A percentile compares a stretch with the other conserved stretches of the same genome.
phyloP scores from a whole-genome alignment of 257 asterid genomes.

The Lithospermum erythrorhizon region DNA sequence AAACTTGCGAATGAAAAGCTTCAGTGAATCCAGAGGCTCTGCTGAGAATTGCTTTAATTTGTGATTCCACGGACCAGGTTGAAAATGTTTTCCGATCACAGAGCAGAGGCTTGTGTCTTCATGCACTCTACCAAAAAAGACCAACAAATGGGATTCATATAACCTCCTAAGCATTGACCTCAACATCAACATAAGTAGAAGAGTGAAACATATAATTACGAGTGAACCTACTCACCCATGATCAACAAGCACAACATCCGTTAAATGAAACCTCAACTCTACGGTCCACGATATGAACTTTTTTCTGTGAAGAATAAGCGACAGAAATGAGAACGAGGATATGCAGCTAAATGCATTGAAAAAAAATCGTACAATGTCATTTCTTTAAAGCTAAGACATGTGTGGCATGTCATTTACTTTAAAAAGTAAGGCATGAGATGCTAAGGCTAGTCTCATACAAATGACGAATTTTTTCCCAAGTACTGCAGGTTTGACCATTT shows the following conservation, averaged over 20 bases:
- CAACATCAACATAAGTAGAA: neutral
- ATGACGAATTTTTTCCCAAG: too few relatives aligned
- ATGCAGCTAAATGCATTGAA: neutral
- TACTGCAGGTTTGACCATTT: too few relatives aligned
- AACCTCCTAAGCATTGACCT: neutral
- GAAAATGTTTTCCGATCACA: slow-evolving; percentile 58
- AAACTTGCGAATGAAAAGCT: slow-evolving; percentile 57
- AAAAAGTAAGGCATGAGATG: too few relatives aligned
- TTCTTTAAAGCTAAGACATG: too few relatives aligned
- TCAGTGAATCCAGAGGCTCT: slow-evolving; percentile 48
- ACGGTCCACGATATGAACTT: slow-evolving; percentile 80
- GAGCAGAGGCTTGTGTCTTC: slow-evolving; percentile 46
- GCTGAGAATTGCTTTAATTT: slow-evolving; percentile 55
- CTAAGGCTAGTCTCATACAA: too few relatives aligned
- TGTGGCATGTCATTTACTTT: too few relatives aligned
- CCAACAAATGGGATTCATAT: neutral
- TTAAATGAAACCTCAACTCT: slow-evolving; percentile 78
- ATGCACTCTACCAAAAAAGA: slow-evolving; percentile 41
- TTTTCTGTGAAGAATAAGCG: slow-evolving; percentile 36
- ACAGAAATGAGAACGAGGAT: neutral
- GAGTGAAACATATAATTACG: neutral
- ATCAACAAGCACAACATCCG: slow-evolving; percentile 55
- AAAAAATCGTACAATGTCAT: neutral
- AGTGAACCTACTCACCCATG: slow-evolving; percentile 51
- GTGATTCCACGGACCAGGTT: slow-evolving; percentile 79